Base-by-base conservation (phyloP, 176 grass and related monocot genomes). In the Stipa capillata region DNA sequence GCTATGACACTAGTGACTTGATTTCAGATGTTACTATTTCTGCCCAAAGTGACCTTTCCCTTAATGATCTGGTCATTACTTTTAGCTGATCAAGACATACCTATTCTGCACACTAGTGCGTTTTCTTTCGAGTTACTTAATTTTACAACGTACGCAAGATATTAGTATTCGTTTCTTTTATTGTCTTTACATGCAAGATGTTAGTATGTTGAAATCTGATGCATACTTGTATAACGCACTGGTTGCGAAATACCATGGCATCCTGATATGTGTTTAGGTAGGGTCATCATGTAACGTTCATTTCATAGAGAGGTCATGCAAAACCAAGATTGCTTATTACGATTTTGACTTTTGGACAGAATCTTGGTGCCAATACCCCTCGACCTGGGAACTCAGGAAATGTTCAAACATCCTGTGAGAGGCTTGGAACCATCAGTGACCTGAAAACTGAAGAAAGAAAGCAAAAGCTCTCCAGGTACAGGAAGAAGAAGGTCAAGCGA, bases 401-500 rank as follows among this genome's bases (percentile, higher is more conserved):
- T 74, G 81, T 68, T 40, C 74, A 74, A n/a, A 68, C 89, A 53
- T 52, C 86, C 56, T 92, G 86, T n/a, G 92, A 96, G 78, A 83
- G 81, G 84, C 88, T 95, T 89, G 85, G 82, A 42, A 91, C 97
- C 59, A 93, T 91, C 65, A 93, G 53, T 42, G 90, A 96, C 76
- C 62, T 91, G 29, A 99, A 96, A 76, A 84, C 79, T 1, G 92
- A 99, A 89, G 92, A 99, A 79, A 87, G 97, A 50, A 91, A 76
- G 86, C 84, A 96, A 89, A 93, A 99, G 80, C 97, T 99, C 83
- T 93, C 88, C 40, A 93, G 92, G 83, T 99, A 99, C 36, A 85
- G 97, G 51, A 95, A 93, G 88, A 99, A 99, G 88, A 99, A 99
- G 85, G 85, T 89, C 23, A 91, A 99, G 73, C 73, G 97, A 45